Conservation (phyloP, 1,284 basidiomycete genomes). For the Hypsizygus ulmarius region DNA sequence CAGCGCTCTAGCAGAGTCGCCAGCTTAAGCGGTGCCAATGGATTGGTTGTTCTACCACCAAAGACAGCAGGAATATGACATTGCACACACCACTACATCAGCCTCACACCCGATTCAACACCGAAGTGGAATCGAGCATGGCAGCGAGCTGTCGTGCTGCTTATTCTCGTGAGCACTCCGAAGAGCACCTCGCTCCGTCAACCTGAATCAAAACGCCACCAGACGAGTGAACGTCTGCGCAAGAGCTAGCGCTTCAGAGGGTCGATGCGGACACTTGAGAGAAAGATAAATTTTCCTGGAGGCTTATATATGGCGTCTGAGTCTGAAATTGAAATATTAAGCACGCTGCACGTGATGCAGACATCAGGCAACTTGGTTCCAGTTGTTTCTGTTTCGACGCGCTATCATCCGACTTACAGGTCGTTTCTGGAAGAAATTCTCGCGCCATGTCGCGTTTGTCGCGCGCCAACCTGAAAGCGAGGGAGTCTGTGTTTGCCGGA, state of each 20-base stretch:
- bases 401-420: background rate
- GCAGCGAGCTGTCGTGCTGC: conserved; percentile 37
- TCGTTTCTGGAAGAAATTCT: background rate
- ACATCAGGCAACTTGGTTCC: background rate
- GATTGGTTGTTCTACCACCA: conserved; percentile 67
- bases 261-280: conserved; percentile 16
- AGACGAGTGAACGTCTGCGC: conserved; percentile 37
- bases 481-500: conserved; percentile 67
- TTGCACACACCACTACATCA: conserved; percentile 39
- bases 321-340: conserved; percentile 9
- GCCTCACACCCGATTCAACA: conserved; percentile 48
- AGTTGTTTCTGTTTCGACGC: too few relatives aligned
- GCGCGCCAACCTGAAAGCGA: conserved; percentile 50
- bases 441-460: conserved; percentile 55
- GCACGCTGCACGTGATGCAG: conserved; percentile 5
- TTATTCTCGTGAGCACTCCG: conserved; percentile 68
- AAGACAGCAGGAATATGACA: conserved; percentile 68
- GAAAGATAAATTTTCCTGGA: too few relatives aligned
- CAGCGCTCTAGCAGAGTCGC: conserved; percentile 79
- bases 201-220: conserved; percentile 54
- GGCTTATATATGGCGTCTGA: background rate
- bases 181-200: conserved; percentile 70
- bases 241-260: conserved; percentile 23
- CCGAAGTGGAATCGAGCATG: conserved; percentile 43
- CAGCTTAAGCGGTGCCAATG: conserved; percentile 77